Base-by-base conservation (phyloP, 2,329 filamentous ascomycete genomes). In the Cladophialophora immunda region DNA sequence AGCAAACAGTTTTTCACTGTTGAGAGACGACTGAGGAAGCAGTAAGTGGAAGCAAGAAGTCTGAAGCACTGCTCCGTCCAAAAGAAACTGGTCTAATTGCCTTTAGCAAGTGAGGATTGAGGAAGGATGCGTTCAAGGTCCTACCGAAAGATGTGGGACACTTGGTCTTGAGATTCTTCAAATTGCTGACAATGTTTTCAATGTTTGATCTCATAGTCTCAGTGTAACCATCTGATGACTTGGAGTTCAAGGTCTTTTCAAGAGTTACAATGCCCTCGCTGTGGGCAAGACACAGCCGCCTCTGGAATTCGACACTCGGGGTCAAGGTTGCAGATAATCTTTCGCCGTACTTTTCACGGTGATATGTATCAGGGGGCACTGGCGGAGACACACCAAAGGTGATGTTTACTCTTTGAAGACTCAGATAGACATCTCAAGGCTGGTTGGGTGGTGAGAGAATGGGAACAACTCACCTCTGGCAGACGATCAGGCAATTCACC, bases 401-500 rank as follows among this genome's bases (percentile, higher is more conserved):
- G 17, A 64, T 64, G 22, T 27, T 64, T n/a, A 38, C 62, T 11
- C 62, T 64, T 38, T 29, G 25, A 25, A 32, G 11, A 27, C 25
- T 25, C 41, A 29, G 17, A 25, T 8, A 22, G 17, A 6, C 19
- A 8, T 29, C 30, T 19, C 58, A 29, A 30, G 27, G 25, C 13
- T 9, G 34, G 17, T 17, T 32, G 19, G 17, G 29, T 8, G 27
- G 22, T 13, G 27, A 22, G 15, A 34, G 27, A 41, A 54, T 8
- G 36, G n/a, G 13, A 7, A 38, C 27, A 32, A 25, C 30, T 56
- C 29, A 41, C 50, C 59, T 62, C 29, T 62, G 59, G 50, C 45
- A 62, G 7, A 62, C 50, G 2, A 62, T 54, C 19, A 62, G 45
- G 59, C 45, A 62, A 17, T 30, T 19, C 30, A 34, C 30, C 59